Evolutionary conservation across 2,329 filamentous ascomycete species (phyloP).

Genomic region (Aspergillaceae sp.): DNA sequence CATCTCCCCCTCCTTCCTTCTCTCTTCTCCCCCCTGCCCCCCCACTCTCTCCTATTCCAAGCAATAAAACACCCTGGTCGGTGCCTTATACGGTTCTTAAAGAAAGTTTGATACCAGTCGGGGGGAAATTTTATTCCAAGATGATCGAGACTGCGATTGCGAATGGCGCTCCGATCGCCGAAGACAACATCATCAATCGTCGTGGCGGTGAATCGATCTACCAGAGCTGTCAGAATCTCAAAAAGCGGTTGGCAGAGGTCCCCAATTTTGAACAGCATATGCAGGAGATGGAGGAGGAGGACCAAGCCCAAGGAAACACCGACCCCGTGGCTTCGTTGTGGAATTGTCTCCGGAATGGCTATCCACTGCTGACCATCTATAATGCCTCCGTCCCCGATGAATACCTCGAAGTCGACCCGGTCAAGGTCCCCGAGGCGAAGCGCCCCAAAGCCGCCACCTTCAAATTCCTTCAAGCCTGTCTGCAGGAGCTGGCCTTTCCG

Average conservation of each 20-base stretch:
- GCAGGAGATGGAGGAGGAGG: slow-evolving; percentile 61
- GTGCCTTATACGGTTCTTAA: background rate
- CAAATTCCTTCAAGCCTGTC: slow-evolving; percentile 84
- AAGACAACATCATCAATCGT: slow-evolving; percentile 94
- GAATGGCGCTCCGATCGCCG: slow-evolving; percentile 48
- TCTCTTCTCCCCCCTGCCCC: background rate
- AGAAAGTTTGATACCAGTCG: slow-evolving; percentile 4
- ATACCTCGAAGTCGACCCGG: slow-evolving; percentile 59
- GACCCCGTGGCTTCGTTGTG: slow-evolving; percentile 88
- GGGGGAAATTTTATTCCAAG: slow-evolving; percentile 11
- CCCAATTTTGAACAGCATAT: slow-evolving; percentile 73
- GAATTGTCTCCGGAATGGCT: slow-evolving; percentile 74
- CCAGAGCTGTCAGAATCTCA: slow-evolving; percentile 83
- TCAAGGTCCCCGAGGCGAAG: slow-evolving; percentile 58
- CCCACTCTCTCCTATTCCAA: slow-evolving; percentile 2
- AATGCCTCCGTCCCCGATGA: slow-evolving; percentile 69
- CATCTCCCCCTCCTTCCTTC: slow-evolving; percentile 15
- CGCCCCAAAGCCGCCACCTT: slow-evolving; percentile 80
- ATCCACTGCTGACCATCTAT: slow-evolving; percentile 79
- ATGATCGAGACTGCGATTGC: slow-evolving; percentile 31
- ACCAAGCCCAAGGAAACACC: slow-evolving; percentile 51
- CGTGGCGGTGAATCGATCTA: slow-evolving; percentile 92
- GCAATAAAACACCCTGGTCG: slow-evolving; percentile 5
- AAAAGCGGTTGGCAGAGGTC: slow-evolving; percentile 71
- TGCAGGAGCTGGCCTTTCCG: slow-evolving; percentile 70